Percentiles rank a stretch among this genome's conserved stretches.
Evolutionary conservation across 2,329 filamentous ascomycete species (phyloP).

Genomic region (Diaporthe capsici): DNA sequence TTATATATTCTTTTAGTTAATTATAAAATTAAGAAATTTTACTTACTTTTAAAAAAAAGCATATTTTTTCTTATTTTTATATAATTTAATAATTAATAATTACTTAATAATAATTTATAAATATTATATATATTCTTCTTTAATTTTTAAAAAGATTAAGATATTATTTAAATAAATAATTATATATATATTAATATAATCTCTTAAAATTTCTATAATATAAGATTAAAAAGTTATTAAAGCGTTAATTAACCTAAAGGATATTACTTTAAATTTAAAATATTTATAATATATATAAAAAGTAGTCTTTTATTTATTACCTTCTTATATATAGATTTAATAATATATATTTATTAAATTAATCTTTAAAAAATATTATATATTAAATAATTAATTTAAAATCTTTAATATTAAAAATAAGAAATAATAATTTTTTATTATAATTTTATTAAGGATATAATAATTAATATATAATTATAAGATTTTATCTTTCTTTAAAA

Average conservation of each 20-base stretch:
- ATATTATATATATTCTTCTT: not conserved
- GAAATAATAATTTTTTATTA: not conserved
- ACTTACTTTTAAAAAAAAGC: not conserved
- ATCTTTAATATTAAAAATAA: not conserved
- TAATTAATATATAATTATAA: not conserved
- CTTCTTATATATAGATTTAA: not conserved
- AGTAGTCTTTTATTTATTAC: not conserved
- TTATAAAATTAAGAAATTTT: not conserved
- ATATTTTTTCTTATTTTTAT: not conserved
- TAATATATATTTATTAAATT: not conserved
- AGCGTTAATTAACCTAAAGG: not conserved
- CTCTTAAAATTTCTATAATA: not conserved
- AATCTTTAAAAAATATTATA: not conserved
- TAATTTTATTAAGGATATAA: not conserved
- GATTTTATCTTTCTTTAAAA: not conserved
- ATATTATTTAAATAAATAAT: not conserved
- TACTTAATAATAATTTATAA: not conserved
- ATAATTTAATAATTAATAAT: not conserved
- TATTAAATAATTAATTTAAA: not conserved
- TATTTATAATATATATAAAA: not conserved
- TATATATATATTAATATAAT: not conserved
- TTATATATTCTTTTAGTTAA: not conserved
- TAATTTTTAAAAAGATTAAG: not conserved
- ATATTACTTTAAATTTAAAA: not conserved
- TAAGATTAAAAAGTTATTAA: not conserved